Percentiles rank a stretch among this genome's conserved stretches.
These are phyloP conservation scores for Hypocrella siamensis DNA, from an alignment of 2,329 filamentous ascomycete species.

Conservation along the genomic window DNA sequence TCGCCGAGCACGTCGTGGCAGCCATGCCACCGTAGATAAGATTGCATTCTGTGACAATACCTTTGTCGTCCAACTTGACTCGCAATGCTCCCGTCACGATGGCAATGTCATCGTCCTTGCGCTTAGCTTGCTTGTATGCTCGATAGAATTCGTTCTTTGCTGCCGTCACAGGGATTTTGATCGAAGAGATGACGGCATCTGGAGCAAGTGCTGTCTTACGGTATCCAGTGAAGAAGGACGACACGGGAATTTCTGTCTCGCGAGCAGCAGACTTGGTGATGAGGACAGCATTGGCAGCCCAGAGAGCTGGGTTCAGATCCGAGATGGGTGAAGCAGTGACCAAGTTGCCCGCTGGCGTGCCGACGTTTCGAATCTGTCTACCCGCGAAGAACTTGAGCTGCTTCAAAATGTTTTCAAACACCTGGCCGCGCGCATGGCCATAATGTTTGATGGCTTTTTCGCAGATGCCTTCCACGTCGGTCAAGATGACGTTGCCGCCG, in stretches of 20 bases:
- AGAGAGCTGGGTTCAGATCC: conserved; percentile 85
- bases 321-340: conserved; percentile 93
- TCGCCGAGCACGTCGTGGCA: conserved; percentile 75
- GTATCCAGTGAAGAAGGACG: conserved; percentile 84
- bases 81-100: conserved; percentile 84
- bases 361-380: conserved; percentile 92
- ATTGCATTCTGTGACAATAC: conserved; percentile 58
- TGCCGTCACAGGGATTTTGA: conserved; percentile 67
- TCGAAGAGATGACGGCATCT: conserved; percentile 71
- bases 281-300: conserved; percentile 69
- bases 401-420: conserved; percentile 83
- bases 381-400: conserved; percentile 92
- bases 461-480: conserved; percentile 77
- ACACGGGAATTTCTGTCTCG: conserved; percentile 79
- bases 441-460: conserved; percentile 67
- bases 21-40: conserved; percentile 95
- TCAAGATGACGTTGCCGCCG: conserved; percentile 83
- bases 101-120: conserved; percentile 96
- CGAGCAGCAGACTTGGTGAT: conserved; percentile 62
- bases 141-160: conserved; percentile 70
- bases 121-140: conserved; percentile 90
- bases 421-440: conserved; percentile 53
- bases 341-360: conserved; percentile 85
- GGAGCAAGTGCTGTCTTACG: conserved; percentile 65
- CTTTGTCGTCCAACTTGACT: conserved; percentile 51